Conservation (phyloP, 2,329 filamentous ascomycete species). For the Sporothrix curviconia region DNA sequence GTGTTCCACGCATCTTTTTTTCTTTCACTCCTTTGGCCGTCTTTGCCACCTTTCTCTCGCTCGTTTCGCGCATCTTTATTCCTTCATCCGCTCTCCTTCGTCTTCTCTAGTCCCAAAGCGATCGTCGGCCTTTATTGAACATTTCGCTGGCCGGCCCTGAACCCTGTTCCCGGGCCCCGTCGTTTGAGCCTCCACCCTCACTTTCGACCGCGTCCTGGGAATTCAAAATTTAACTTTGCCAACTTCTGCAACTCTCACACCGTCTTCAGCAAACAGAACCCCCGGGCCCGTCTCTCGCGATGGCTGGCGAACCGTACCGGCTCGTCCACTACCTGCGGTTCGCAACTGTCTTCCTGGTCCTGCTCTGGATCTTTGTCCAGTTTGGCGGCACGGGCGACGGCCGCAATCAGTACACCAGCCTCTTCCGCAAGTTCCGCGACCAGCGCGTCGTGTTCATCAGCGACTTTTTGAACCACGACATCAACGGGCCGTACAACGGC, state of each 20-base stretch:
- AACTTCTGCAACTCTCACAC: no score
- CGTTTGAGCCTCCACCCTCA: no score
- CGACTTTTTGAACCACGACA: slow-evolving; percentile 29
- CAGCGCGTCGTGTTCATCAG: slow-evolving; percentile 29
- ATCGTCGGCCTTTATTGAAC: no score
- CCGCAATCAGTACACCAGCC: slow-evolving; percentile 12
- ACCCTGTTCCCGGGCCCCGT: no score
- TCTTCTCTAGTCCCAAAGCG: no score
- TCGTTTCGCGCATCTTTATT: no score
- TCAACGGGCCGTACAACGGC: slow-evolving; percentile 29
- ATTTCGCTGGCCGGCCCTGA: no score
- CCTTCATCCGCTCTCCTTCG: no score
- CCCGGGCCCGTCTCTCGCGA: slow-evolving; percentile 13
- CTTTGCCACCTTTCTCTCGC: neutral
- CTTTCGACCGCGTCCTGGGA: no score
- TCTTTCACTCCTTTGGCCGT: neutral
- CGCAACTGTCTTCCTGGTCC: slow-evolving; percentile 20
- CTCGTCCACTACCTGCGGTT: slow-evolving; percentile 25
- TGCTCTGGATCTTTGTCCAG: slow-evolving; percentile 25
- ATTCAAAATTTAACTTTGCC: no score
- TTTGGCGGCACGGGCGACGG: slow-evolving; percentile 15
- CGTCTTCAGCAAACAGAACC: no score
- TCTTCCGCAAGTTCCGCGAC: slow-evolving; percentile 27
- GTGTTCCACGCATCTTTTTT: neutral
- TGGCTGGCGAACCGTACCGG: slow-evolving; percentile 23